Evolutionary conservation across 1,284 basidiomycete genomes (phyloP), one percentile per base, ranked within the genome.

Genomic region (Pyrrhoderma lamaoense): DNA sequence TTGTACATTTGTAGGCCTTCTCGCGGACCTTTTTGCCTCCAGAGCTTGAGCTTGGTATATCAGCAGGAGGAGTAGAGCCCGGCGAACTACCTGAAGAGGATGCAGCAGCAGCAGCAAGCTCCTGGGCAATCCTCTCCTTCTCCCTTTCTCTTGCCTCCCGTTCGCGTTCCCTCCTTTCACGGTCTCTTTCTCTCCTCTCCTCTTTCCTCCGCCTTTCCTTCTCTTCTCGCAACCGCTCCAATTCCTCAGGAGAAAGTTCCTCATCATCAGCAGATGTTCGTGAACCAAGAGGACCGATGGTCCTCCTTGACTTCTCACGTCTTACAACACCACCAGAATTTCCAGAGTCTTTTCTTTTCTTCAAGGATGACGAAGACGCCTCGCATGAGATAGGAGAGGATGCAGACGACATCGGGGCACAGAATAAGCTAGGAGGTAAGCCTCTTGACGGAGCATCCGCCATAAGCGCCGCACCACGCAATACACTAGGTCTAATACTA

Each of bases 1-100:
- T 70, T 39, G 64, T 67, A 59, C 66, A 70, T 56, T 64, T 69
- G 60, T 61, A 67, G 54, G 61, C 54, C 61, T 70, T 67, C 59
- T 69, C 67, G 55, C 67, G 60, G 36, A 40, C 14, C 38, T 16
- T 22, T 40, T 58, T 59, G 31, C 61, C 56, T 31, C 27, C 27
- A 5, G 38, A 22, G n/a, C 38, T 40, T 5, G 38, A 5, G 14
- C 38, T 40, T 40, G 38, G n/a, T 51, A 54, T 8, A 22, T 40
- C 38, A 5, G 14, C n/a, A 5, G 38, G 38, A 22, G 56, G 35
- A 9, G 35, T 16, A 16, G 35, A 37, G 35, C 16, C 14, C 16
- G 50, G 49, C 52, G 45, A 18, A 37, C 37, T 48, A 40, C 49
- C 46, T 45, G 40, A 36, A 5, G 49, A 22, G 18, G 48, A 22